Base-by-base conservation (phyloP, 352 stramenopile species). In the Phytophthora pluvialis region DNA sequence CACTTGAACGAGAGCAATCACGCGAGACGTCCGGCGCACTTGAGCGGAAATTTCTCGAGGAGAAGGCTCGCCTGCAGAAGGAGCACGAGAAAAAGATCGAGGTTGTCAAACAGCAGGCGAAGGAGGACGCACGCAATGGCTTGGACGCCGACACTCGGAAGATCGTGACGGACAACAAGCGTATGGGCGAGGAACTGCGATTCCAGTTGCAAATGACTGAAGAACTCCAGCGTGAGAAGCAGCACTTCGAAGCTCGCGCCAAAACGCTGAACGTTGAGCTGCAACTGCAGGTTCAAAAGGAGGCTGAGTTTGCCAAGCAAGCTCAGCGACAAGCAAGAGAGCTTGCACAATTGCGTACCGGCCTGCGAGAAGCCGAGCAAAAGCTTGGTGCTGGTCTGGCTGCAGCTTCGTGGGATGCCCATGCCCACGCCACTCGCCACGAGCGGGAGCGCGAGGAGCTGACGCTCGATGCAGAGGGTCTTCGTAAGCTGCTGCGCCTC, bases 161-260 rank as follows among this genome's bases (percentile, higher is more conserved):
- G 58, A 97, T 98, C 59, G 81, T 97, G 45, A 90, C 84, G 2
- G 88, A 98, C 61, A 98, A 98, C 68, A 90, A 91, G 16, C 79
- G 91, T 44, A 97, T 98, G 90, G 83, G 78, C 45, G 92, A 98
- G 52, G 94, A 98, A 73, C 73, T 98, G 29, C 83, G 84, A n/a
- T 97, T 98, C 56, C 93, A 98, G 67, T 58, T 94, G 48, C 84
- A 95, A 61, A 97, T 94, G 64, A 96, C 86, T 5, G 86, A 93
- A 33, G 93, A 98, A 65, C 81, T 98, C 1, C 82, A 97, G 50
- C 65, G 72, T 9, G 88, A 97, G 50, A 93, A 95, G 53, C 57
- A 81, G 52, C 53, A 77, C n/a, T 81, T 97, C 16, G 79, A 91
- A 53, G 54, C 59, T 43, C 73, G 80, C 6, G 78, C 74, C 6